Evolutionary conservation across 2,329 filamentous ascomycete species (phyloP), one percentile per base, ranked within the genome.

Genomic region (Rasamsonia emersonii): DNA sequence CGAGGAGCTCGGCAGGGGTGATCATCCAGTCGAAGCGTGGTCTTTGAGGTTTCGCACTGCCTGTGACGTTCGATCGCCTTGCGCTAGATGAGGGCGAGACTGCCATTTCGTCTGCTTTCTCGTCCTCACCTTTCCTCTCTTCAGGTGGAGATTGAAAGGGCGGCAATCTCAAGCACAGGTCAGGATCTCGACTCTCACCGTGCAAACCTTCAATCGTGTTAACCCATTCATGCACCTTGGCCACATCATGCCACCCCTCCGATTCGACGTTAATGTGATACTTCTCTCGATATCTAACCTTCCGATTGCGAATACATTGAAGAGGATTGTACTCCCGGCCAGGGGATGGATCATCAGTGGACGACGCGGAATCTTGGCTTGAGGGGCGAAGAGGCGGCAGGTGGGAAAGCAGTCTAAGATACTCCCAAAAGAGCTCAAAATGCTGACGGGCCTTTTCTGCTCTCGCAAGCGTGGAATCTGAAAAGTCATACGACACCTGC

Each of bases 231-330:
- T 73, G 74, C 5, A 94, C 84, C 27, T 67, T 73, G 3, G 73
- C 67, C 1, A 84, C 65, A 54, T 95, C 79, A 23, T 75, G 70
- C 64, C 93, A 96, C 1, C 83, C 84, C 44, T 83, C 79, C 1
- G 70, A 68, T 40, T 85, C 77, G 10, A 82, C 77, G 47, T 91
- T 76, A 19, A 94, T 79, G 1, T 72, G 61, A 42, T 74, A 79
- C 24, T 84, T 75, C 59, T 93, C 84, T 10, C 88, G 74, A 16
- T 81, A 80, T 40, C 91, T 73, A 9, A 91, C 74, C 53, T 88
- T 89, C 28, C 89, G 75, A 51, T 98, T 96, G 13, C 91, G 79
- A 34, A 96, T 82, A 46, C 86, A 86, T 56, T 96, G 91, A 15
- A 98, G 62, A 4, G 89, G 91, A 53, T 98, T 94, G 54, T 96